Evolutionary conservation across 139 green algal species (phyloP), one percentile per base, ranked within the genome.

Genomic region (Picochlorum sp.): DNA sequence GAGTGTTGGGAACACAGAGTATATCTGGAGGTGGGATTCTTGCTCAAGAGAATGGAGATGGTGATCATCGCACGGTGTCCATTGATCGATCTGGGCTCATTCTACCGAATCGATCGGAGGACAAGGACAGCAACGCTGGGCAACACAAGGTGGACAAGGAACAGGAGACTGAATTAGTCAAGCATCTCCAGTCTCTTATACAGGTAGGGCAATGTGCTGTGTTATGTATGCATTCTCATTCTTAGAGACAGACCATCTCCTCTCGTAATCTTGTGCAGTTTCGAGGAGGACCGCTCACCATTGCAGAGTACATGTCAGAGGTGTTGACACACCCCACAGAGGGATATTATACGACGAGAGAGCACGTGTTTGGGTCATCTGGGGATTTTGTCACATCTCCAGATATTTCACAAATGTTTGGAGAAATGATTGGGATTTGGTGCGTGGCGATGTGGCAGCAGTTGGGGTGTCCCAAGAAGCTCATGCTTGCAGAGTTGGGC

Each of bases 391-490:
- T 90, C 9, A 99, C 94, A 8, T 95, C 85, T 0, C 94, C 94
- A 16, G 94, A 99, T 65, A 90, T 99, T 47, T 94, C 81, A 6
- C 94, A 98, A 74, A 82, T 97, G 74, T 96, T 98, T 81, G 94
- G 93, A 4, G 94, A 99, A 90, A 90, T 97, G 83, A 54, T 98
- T 13, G 92, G 89, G 47, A 85, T 96, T 49, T 98, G 92, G 92
- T 85, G 67, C n/a, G 76, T 93, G 56, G 58, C 79, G 30, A 71
- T 76, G 1, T 98, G 92, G 92, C 76, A 90, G 64, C 63, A 81
- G 70, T 69, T 96, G 76, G 90, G 90, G 7, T 63, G 21, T 6
- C 93, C 92, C 7, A 10, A n/a, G 1, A 47, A 44, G n/a, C 57
- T 97, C 45, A 65, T 67, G 10, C 62, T 98, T 38, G 88, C 97